A percentile compares a stretch with the other conserved stretches of the same genome.
phyloP scores from a whole-genome alignment of 192 early-diverging fungal genomes.

The Entomortierella lignicola region DNA sequence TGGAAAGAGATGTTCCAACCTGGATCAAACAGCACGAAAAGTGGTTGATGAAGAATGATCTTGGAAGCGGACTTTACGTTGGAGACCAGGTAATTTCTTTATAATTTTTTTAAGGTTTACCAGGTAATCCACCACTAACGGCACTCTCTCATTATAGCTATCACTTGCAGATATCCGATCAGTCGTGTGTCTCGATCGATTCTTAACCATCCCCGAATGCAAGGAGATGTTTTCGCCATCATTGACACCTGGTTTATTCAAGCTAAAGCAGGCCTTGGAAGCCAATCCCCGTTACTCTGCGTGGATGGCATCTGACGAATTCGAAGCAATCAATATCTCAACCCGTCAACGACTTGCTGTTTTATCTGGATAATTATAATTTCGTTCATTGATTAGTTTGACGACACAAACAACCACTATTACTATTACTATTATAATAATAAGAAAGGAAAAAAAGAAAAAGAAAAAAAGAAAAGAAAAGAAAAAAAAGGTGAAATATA shows the following conservation, averaged over 20 bases:
- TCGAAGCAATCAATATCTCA: constrained; percentile 36
- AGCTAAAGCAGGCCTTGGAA: constrained; percentile 18
- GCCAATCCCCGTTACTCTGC: constrained; percentile 10
- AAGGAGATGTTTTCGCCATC: constrained; percentile 22
- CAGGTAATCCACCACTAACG: too few species aligned
- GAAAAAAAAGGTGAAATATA: too few species aligned
- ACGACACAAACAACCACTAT: not conserved
- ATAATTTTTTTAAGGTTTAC: too few species aligned
- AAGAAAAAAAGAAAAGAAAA: too few species aligned
- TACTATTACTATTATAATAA: not conserved
- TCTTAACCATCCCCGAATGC: constrained; percentile 40
- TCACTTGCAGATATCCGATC: constrained; percentile 42
- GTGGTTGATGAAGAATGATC: constrained; percentile 20
- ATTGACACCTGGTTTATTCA: constrained; percentile 24
- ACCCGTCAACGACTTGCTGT: constrained; percentile 35
- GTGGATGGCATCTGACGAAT: constrained; percentile 30
- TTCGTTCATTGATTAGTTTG: not conserved
- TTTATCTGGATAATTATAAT: constrained; percentile 17
- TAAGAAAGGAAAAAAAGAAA: too few species aligned
- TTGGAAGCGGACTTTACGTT: constrained; percentile 25
- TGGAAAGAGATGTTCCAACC: constrained; percentile 12
- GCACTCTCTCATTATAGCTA: not conserved
- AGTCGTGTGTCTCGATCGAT: constrained; percentile 32
- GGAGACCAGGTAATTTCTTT: constrained; percentile 31
- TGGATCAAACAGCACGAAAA: constrained; percentile 46